phyloP scores from a whole-genome alignment of 345 rosid genomes.

The Eucalyptus urophylla region DNA sequence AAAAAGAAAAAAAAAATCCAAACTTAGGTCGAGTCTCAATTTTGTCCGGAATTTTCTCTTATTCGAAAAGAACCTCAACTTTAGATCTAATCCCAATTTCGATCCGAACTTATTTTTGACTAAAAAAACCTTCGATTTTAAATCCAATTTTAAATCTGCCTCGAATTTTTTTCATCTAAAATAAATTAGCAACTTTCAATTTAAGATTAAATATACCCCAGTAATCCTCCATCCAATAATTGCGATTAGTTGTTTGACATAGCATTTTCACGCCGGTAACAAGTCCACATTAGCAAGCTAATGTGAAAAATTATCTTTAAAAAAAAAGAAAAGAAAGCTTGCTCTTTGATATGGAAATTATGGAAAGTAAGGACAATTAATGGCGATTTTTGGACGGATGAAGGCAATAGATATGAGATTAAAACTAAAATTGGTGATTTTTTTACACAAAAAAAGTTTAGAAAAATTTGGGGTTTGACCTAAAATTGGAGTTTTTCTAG shows the following conservation, averaged over 20 bases:
- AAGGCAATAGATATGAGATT: neutral
- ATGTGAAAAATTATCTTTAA: neutral
- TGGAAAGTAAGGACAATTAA: neutral
- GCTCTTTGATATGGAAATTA: neutral
- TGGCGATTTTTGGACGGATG: neutral
- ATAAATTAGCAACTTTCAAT: neutral
- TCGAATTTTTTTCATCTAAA: neutral
- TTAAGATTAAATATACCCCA: fast-evolving
- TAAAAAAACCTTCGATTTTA: neutral
- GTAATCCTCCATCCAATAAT: neutral
- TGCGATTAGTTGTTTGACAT: neutral
- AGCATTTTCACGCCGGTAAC: neutral
- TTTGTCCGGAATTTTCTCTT: fast-evolving
- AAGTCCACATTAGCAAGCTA: neutral
- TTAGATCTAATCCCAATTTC: neutral
- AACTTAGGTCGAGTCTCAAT: neutral
- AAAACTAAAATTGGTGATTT: neutral
- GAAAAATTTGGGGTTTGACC: neutral
- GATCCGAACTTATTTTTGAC: neutral
- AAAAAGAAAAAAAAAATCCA: neutral
- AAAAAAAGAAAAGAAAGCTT: neutral
- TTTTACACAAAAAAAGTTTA: neutral
- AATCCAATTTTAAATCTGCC: neutral
- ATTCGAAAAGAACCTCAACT: neutral
- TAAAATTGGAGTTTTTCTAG: neutral